Evolutionary conservation across 2,329 filamentous ascomycete species (phyloP), one percentile per base, ranked within the genome.

Genomic region (Fusarium concolor): DNA sequence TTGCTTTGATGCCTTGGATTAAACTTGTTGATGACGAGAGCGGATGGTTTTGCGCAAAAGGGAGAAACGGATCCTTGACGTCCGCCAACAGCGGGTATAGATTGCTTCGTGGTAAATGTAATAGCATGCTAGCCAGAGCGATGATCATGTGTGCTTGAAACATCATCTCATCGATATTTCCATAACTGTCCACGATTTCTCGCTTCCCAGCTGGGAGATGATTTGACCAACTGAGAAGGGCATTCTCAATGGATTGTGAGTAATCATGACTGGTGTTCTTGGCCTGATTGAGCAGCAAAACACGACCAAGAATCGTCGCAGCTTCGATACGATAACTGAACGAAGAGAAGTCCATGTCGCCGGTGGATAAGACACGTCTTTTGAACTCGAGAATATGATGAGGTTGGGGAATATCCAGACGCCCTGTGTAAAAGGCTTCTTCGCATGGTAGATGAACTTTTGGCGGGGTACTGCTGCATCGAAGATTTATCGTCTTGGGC

Each of bases 251-350:
- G 0, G 70, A 70, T 12, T 73, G 70, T 0, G 71, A 46, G 10
- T 73, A 70, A 6, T 73, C 71, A 0, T 70, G 62, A 0, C 70
- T 68, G 3, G 43, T 52, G 2, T 50, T 66, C 17, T 56, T 60
- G 12, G 69, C 24, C 14, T 67, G 59, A 6, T 71, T 70, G 0
- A 73, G 12, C 0, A 67, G 38, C 2, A 73, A 37, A 2, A 69
- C 71, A 9, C 71, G 62, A 0, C 65, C 68, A 0, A 73, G 37
- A 24, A 73, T 73, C 3, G 44, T 61, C 1, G 58, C 55, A 6
- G 71, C 71, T 20, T 73, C 71, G 2, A 73, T 73, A 5, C 71
- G 63, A 28, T 73, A 73, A 6, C 68, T 70, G 7, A 71, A 73
- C 1, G 71, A 73, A 0, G 71, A 73, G 6, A 73, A 73, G 2